Evolutionary conservation across 441 rosid genomes (phyloP), one percentile per base, ranked within the genome.

Genomic region (Capsella rubella): DNA sequence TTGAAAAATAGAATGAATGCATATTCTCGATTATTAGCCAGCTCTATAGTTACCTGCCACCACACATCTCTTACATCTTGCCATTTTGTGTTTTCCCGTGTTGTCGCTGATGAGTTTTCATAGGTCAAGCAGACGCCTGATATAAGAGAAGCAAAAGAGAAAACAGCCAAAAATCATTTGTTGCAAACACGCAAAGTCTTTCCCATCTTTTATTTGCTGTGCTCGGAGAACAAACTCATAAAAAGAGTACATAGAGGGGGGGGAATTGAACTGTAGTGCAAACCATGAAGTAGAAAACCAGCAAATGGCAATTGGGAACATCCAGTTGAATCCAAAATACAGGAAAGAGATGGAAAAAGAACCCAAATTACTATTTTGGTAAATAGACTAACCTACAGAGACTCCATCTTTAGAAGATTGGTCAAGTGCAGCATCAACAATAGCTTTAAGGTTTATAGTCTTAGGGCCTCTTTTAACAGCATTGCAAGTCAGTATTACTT

Each of bases 401-500:
- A 85, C 53, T 42, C 96, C 96, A 79, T 78, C 81, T 75, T 85
- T 79, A 46, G 90, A 80, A 16, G 96, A 89, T 64, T 82, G 80
- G 72, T 50, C 66, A 78, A 95, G 92, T 57, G 87, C 95, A 75
- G 89, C 84, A 82, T 95, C 98, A 79, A 95, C 99, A 69, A 95
- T 95, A 81, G 90, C 96, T 79, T 95, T 95, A 65, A 95, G 95
- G 72, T 82, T 31, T 76, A 95, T 89, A 73, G 80, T 74, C 91
- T 95, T 95, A 47, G 97, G 78, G 58, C 99, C 99, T 88, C 99
- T 86, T 85, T 74, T 89, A 63, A 95, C 98, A 71, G 98, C 97
- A 87, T 91, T 95, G 79, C 99, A 89, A 79, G 99, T 89, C 67
- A 95, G 81, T 15, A 95, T 84, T 77, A 58, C 86, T 82, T 91